These are phyloP conservation scores for Alnus glutinosa DNA, from an alignment of 306 rosid genomes.

Conservation along the genomic window DNA sequence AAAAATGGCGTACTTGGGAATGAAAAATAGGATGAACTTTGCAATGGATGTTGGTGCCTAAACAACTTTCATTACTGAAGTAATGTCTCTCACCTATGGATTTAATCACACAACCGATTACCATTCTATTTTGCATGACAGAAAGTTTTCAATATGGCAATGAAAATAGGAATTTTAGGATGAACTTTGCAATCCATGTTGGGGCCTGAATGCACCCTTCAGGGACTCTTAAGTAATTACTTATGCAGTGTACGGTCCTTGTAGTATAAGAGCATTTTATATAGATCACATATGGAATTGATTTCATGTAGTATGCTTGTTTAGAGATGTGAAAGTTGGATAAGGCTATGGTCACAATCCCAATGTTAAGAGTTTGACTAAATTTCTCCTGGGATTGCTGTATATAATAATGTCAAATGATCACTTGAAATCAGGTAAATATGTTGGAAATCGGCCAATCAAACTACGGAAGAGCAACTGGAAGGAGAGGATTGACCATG, in stretches of 20 bases:
- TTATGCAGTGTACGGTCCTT: neutral
- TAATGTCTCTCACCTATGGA: neutral
- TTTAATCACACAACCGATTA: neutral
- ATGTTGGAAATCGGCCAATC: conserved; percentile 94
- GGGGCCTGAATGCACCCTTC: neutral
- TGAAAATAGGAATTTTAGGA: neutral
- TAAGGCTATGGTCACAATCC: neutral
- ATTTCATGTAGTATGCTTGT: neutral
- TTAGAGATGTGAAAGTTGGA: neutral
- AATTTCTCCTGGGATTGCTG: conserved; percentile 1
- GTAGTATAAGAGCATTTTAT: neutral
- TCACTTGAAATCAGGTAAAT: conserved; percentile 61
- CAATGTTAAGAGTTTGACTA: neutral
- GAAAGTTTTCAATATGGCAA: neutral
- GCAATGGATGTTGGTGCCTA: neutral
- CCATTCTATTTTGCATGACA: neutral
- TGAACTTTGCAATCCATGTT: neutral
- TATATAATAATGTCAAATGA: neutral
- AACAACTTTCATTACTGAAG: neutral
- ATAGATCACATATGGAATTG: neutral
- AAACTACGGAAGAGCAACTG: conserved; percentile 95
- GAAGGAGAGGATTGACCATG: conserved; percentile 87
- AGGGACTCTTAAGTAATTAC: neutral
- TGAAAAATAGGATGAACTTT: neutral
- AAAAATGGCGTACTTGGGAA: neutral